Conservation (phyloP, 2,329 filamentous ascomycete species). For the Myriosclerotinia duriaeana region DNA sequence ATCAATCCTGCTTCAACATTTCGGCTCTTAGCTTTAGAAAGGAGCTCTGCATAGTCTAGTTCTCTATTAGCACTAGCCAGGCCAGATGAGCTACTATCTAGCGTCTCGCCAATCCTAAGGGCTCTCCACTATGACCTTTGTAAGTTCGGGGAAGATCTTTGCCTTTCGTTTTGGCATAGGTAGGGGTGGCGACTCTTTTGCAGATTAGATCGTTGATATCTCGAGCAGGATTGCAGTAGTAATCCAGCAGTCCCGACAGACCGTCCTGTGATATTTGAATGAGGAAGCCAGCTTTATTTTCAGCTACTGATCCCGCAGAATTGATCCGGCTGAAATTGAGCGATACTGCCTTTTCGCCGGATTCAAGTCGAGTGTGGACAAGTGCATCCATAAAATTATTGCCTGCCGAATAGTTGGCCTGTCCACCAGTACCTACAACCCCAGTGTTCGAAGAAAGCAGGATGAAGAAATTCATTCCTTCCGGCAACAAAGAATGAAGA, state of each 20-base stretch:
- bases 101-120: background rate
- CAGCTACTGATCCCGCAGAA: background rate
- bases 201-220: background rate
- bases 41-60: background rate
- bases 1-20: background rate
- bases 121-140: background rate
- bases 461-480: conserved; percentile 45
- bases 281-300: conserved; percentile 30
- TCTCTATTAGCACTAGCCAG: background rate
- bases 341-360: background rate
- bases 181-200: background rate
- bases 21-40: too few species aligned
- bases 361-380: background rate
- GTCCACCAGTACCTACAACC: conserved; percentile 23
- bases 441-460: conserved; percentile 42
- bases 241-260: conserved; percentile 51
- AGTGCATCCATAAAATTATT: conserved; percentile 37
- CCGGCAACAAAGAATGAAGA: conserved; percentile 26
- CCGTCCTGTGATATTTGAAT: conserved; percentile 53
- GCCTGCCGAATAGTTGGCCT: conserved; percentile 29
- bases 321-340: background rate
- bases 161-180: background rate
- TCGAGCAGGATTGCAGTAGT: background rate
- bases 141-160: background rate
- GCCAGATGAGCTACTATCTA: background rate